Evolutionary conservation across 257 asterid genomes (phyloP), one percentile per base, ranked within the genome.

Genomic region (Solanum medicagineum): DNA sequence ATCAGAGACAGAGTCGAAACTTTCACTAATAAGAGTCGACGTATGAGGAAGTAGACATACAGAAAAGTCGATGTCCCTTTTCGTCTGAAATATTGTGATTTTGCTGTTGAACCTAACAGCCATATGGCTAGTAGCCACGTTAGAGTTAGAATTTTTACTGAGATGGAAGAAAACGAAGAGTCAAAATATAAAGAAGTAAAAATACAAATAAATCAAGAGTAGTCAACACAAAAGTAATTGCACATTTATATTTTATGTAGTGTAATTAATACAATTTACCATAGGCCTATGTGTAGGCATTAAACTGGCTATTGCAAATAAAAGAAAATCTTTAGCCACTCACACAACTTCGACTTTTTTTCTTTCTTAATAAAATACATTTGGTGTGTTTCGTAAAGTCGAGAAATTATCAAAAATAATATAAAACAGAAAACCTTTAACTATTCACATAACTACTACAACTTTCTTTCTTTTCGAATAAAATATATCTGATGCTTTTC

Each of bases 1-100:
- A 0, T 5, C 14, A 9, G 2, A 1, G n/a, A 17, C 8, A 0
- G 10, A 62, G 40, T 6, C 4, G 0, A 0, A 63, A 26, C 13
- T 63, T 63, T 63, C 20, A 6, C 16, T 63, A 26, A 63, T 1
- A 3, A 12, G 11, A 54, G 20, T 54, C 19, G 6, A 54, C 15
- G 4, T 15, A 54, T 54, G 15, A 54, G 13, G 11, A 47, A 47
- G 10, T 8, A 47, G 9, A 4, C 0, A 0, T 6, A 16, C 4
- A 2, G 16, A 32, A 14, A 36, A 15, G 15, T 1, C 13, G 8
- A 66, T 29, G 7, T 8, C 1, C 32, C 7, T n/a, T 66, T 15
- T 66, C 32, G 13, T 66, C 29, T 29, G 45, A 29, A 0, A 66
- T 14, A n/a, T 29, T 66, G 22, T 66, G 74, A 15, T 66, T 66